Percentiles rank a stretch among this genome's conserved stretches.
These are phyloP conservation scores for Wickerhamomyces rabaulensis DNA, from an alignment of 805 yeast genomes.

Conservation along the genomic window DNA sequence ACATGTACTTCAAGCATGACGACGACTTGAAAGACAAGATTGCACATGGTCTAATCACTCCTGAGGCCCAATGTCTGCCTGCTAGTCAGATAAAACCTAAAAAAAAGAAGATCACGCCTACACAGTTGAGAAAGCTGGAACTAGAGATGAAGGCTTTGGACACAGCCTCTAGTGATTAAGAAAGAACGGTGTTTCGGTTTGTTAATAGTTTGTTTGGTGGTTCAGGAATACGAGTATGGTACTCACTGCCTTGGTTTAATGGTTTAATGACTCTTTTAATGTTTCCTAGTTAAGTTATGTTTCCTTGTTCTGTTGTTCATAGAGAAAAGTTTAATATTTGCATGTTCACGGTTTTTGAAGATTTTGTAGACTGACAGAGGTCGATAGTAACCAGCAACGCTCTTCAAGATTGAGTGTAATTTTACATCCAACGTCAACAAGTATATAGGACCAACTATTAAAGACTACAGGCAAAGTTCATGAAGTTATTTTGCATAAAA, in stretches of 20 bases:
- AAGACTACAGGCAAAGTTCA: neutral
- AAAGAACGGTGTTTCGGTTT: neutral
- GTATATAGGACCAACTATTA: no score
- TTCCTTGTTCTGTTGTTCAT: neutral
- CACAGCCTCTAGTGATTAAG: neutral
- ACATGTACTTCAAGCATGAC: slow-evolving; percentile 37
- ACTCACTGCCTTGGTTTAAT: neutral
- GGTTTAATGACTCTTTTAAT: neutral
- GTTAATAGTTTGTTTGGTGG: neutral
- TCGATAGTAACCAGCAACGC: no score
- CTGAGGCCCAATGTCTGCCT: neutral
- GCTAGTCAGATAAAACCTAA: slow-evolving; percentile 1
- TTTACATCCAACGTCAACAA: no score
- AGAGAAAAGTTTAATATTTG: no score
- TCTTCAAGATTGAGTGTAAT: no score
- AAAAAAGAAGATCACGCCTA: slow-evolving; percentile 22
- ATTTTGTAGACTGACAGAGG: no score
- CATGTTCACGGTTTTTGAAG: no score
- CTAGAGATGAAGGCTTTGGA: slow-evolving; percentile 1
- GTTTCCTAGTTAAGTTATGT: neutral
- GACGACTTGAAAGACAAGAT: slow-evolving; percentile 31
- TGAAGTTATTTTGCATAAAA: neutral
- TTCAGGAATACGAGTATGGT: neutral
- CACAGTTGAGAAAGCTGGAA: slow-evolving; percentile 22
- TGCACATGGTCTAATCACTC: slow-evolving; percentile 20